phyloP scores from a whole-genome alignment of 306 rosid genomes.

The Citrullus mucosospermus region DNA sequence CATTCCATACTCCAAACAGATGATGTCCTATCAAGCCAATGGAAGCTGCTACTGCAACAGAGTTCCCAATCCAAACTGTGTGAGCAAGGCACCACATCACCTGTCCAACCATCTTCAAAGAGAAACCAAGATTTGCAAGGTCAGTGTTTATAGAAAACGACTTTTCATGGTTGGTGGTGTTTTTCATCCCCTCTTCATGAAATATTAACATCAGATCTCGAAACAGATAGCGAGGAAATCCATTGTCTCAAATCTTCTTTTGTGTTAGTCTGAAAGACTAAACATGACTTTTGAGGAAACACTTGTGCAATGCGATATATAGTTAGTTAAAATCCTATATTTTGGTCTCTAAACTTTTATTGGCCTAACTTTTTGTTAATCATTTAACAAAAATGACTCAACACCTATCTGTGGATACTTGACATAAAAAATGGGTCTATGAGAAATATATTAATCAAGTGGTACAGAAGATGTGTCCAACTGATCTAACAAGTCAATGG shows the following conservation, averaged over 20 bases:
- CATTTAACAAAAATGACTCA: background rate
- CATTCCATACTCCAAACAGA: slow-evolving; percentile 92
- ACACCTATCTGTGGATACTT: background rate
- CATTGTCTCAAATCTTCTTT: background rate
- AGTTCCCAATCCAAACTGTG: slow-evolving; percentile 85
- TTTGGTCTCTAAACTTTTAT: background rate
- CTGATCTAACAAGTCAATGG: background rate
- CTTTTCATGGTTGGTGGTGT: background rate
- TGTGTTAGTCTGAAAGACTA: background rate
- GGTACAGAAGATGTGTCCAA: background rate
- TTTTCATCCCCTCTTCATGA: background rate
- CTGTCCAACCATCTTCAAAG: slow-evolving; percentile 74
- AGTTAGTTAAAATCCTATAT: background rate
- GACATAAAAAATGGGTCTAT: background rate
- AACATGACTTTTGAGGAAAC: background rate
- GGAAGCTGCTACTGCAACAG: slow-evolving; percentile 78
- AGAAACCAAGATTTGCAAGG: slow-evolving; percentile 12
- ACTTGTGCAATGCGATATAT: background rate
- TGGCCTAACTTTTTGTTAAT: background rate
- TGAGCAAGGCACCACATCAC: slow-evolving; percentile 94
- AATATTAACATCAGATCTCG: background rate
- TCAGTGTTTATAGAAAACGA: background rate
- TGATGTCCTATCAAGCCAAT: slow-evolving; percentile 79
- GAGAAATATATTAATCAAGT: background rate
- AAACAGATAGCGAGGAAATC: background rate